Evolutionary conservation across 805 yeast species (phyloP).

Genomic region (Ogataea haglerorum): DNA sequence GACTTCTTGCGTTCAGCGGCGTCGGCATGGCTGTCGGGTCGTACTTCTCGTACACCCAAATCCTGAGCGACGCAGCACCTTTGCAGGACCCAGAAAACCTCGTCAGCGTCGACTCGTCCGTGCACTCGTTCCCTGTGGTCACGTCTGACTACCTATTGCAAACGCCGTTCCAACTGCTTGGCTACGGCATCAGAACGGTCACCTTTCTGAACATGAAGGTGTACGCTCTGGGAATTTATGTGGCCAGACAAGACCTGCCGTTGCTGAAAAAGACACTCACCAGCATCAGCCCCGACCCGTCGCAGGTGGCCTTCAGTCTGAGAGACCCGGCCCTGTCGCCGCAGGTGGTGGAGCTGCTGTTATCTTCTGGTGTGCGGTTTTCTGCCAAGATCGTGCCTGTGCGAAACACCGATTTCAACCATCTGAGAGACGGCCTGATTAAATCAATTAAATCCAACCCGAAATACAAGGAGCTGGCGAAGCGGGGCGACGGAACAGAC

Average conservation of each 20-base stretch:
- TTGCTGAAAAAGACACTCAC: constrained; percentile 28
- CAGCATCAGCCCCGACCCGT: not conserved
- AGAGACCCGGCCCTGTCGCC: constrained; percentile 51
- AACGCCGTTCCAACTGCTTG: constrained; percentile 53
- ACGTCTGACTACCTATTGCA: constrained; percentile 17
- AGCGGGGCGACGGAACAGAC: constrained; percentile 42
- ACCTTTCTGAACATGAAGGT: constrained; percentile 81
- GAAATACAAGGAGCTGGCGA: constrained; percentile 45
- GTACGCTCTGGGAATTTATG: constrained; percentile 81
- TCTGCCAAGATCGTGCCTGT: constrained; percentile 79
- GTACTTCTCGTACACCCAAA: not conserved
- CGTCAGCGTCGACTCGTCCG: constrained; percentile 26
- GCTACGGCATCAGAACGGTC: constrained; percentile 79
- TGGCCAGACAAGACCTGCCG: constrained; percentile 55
- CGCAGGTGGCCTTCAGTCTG: constrained; percentile 40
- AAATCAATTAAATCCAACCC: constrained; percentile 73
- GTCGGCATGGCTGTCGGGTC: constrained; percentile 1
- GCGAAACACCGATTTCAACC: constrained; percentile 87
- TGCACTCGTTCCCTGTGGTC: constrained; percentile 29
- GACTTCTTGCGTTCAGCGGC: not conserved
- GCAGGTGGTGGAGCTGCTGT: constrained; percentile 50
- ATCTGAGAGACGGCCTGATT: constrained; percentile 83
- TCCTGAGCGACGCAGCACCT: constrained; percentile 14
- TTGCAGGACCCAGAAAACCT: constrained; percentile 8
- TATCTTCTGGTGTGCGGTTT: constrained; percentile 59